phyloP scores from a whole-genome alignment of 768 basidiomycete species.

The Nevesoporus exiguus region DNA sequence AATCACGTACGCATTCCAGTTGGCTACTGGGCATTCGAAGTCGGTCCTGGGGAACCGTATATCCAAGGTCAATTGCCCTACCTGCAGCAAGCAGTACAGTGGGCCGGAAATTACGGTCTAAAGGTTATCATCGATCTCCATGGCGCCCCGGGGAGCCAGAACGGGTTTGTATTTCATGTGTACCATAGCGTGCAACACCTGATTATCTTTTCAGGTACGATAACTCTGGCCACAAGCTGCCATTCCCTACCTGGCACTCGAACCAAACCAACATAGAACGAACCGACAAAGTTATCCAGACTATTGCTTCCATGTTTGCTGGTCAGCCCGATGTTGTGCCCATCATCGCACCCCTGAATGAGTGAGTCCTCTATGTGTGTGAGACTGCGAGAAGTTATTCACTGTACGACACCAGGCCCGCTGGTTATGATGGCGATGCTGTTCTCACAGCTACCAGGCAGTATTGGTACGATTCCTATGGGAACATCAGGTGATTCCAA shows the following conservation, averaged over 20 bases:
- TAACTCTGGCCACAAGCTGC: conserved; percentile 68
- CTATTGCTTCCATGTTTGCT: conserved; percentile 57
- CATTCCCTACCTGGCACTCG: conserved; percentile 67
- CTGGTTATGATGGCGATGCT: conserved; percentile 56
- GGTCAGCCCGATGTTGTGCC: conserved; percentile 53
- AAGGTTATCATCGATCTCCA: conserved; percentile 83
- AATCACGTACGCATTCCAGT: conserved; percentile 85
- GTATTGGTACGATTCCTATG: conserved; percentile 75
- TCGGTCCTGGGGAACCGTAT: conserved; percentile 73
- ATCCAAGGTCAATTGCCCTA: conserved; percentile 75
- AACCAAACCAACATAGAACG: conserved; percentile 63
- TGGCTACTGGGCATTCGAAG: conserved; percentile 89
- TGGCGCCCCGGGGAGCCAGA: conserved; percentile 81
- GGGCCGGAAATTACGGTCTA: conserved; percentile 67
- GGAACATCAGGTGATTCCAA: conserved; percentile 56
- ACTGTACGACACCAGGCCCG: conserved; percentile 48
- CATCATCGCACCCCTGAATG: conserved; percentile 74
- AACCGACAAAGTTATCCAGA: conserved; percentile 62
- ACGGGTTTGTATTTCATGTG: conserved; percentile 47
- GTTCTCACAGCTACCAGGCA: conserved; percentile 51
- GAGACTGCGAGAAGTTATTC: not conserved
- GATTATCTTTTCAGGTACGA: conserved; percentile 53
- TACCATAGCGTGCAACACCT: not conserved
- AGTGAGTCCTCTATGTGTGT: conserved; percentile 41
- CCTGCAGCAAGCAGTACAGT: conserved; percentile 59